Base-by-base conservation (phyloP, 768 basidiomycete species). In the Mycena indigotica region DNA sequence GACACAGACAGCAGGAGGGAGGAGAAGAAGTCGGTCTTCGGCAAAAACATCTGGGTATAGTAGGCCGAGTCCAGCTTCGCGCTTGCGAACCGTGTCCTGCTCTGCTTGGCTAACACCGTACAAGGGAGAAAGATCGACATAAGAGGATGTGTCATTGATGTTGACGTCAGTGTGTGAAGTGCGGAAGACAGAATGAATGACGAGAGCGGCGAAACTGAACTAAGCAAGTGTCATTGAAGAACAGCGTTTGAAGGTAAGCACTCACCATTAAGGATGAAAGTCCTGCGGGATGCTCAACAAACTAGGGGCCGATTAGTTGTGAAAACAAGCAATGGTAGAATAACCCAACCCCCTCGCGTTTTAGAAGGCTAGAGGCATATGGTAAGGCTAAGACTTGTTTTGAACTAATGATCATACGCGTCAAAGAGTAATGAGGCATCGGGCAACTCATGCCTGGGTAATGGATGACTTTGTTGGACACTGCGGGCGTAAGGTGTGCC, bases 141-240 rank as follows among this genome's bases (percentile, higher is more conserved):
- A 95, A 13, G 89, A 88, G 0, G 89, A 90, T 2, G 93, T 93
- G 68, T 92, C 82, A 71, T 95, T 95, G 64, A 91, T 85, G 65
- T 79, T 80, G 16, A 78, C 76, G 49, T 89, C 76, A 10, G 66
- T 70, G 69, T 89, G 88, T 12, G 61, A 63, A 2, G 93, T 94
- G 40, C 90, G 89, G 82, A 95, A 95, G 53, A 92, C 85, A 45
- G 89, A 91, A 67, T 93, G 91, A 50, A 93, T 91, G 38, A 93
- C 89, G 13, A 93, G 80, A 1, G 91, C 85, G 6, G 91, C 92
- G 60, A 90, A 93, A 5, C 86, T 76, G 67, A 93, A 93, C 62
- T 63, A 29, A 24, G 44, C 5, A 32, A 8, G 17, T 8, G 28
- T 44, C 25, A 28, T 16, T 28, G 2, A 25, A 30, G 5, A 35